Percentiles rank a stretch among this genome's conserved stretches.
phyloP scores from a whole-genome alignment of 2,329 filamentous ascomycete genomes.

The Exophiala xenobiotica region DNA sequence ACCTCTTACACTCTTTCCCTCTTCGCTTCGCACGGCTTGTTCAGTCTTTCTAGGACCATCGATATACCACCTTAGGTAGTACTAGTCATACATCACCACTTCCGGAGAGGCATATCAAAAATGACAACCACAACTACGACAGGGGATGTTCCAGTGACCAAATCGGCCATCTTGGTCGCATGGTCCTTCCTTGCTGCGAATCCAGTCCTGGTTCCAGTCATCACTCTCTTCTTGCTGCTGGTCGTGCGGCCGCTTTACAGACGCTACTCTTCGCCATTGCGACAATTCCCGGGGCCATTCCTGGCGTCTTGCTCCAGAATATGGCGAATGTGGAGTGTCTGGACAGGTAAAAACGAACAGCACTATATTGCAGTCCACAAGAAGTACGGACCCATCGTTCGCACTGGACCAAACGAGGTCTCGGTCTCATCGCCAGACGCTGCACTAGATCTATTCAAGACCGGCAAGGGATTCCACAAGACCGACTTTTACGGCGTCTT shows the following conservation, averaged over 20 bases:
- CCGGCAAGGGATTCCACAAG: slow-evolving; percentile 55
- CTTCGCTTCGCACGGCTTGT: slow-evolving; percentile 1
- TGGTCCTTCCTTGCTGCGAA: slow-evolving; percentile 18
- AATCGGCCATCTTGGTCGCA: slow-evolving; percentile 19
- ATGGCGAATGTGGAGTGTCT: slow-evolving; percentile 42
- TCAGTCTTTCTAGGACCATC: slow-evolving; percentile 1
- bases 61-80: background rate
- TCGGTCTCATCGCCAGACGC: slow-evolving; percentile 49
- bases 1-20: slow-evolving; percentile 10
- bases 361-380: slow-evolving; percentile 40
- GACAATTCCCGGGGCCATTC: slow-evolving; percentile 45
- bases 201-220: slow-evolving; percentile 22
- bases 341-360: slow-evolving; percentile 41
- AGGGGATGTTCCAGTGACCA: slow-evolving; percentile 18
- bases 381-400: slow-evolving; percentile 47
- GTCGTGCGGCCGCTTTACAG: slow-evolving; percentile 34
- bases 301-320: slow-evolving; percentile 41
- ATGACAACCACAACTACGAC: slow-evolving; percentile 14
- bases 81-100: background rate
- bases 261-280: slow-evolving; percentile 50
- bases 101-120: slow-evolving; percentile 5
- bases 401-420: slow-evolving; percentile 52
- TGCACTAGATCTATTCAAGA: slow-evolving; percentile 47
- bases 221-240: slow-evolving; percentile 29
- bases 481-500: slow-evolving; percentile 56